These are phyloP conservation scores for Geotrichum candidum DNA, from an alignment of 1,139 yeast genomes.

Conservation along the genomic window DNA sequence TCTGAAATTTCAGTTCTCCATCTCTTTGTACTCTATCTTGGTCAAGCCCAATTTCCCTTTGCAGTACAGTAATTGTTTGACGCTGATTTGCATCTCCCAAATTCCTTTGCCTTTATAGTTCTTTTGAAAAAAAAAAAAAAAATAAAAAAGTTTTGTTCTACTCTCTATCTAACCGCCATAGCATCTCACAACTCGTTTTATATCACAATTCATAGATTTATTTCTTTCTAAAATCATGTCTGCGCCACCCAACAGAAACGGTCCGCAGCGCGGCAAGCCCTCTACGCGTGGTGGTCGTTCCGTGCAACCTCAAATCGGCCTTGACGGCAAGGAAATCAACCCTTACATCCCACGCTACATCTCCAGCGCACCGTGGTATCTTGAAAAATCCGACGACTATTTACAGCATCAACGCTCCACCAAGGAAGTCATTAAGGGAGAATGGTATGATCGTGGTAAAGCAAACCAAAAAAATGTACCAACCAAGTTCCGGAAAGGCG, in stretches of 20 bases:
- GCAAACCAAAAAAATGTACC: slow-evolving; percentile 22
- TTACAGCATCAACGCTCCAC: slow-evolving; percentile 48
- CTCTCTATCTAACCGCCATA: not conserved
- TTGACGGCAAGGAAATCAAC: slow-evolving; percentile 36
- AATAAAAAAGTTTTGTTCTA: not conserved
- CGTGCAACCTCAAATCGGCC: slow-evolving; percentile 26
- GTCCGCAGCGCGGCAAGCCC: not conserved
- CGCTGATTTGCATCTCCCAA: not conserved
- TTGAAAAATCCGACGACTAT: slow-evolving; percentile 36
- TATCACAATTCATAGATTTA: not conserved
- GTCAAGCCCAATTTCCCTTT: not conserved
- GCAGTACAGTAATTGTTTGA: not conserved
- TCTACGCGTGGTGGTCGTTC: slow-evolving; percentile 6
- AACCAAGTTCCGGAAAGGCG: slow-evolving; percentile 38
- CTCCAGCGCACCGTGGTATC: slow-evolving; percentile 50
- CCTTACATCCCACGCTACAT: slow-evolving; percentile 39
- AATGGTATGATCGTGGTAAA: slow-evolving; percentile 33
- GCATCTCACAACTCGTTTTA: not conserved
- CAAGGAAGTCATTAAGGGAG: slow-evolving; percentile 25
- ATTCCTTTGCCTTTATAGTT: not conserved
- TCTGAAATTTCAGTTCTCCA: not conserved
- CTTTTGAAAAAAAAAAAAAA: too few species aligned
- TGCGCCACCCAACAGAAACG: slow-evolving; percentile 6
- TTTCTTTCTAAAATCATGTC: slow-evolving; percentile 5
- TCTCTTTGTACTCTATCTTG: not conserved